Evolutionary conservation across 768 basidiomycete species (phyloP).

Genomic region (Trametes cubensis): DNA sequence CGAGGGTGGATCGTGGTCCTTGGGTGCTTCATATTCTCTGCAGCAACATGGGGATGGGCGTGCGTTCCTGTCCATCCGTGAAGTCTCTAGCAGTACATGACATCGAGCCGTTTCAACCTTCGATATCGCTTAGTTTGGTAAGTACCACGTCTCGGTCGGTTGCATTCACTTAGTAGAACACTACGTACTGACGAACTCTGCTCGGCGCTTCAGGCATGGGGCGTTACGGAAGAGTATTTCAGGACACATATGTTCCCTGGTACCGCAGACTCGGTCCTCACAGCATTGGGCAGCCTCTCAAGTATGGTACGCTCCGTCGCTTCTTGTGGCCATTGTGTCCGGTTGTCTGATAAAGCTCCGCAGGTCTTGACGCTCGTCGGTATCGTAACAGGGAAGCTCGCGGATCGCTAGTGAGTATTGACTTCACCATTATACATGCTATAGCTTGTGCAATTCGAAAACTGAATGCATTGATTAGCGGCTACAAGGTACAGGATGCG

Average conservation of each 20-base stretch:
- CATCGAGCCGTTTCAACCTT: not conserved
- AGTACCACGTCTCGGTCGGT: not conserved
- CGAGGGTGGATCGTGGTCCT: constrained; percentile 38
- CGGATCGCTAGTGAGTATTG: constrained; percentile 36
- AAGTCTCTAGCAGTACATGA: not conserved
- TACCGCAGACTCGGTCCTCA: constrained; percentile 21
- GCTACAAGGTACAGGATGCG: constrained; percentile 20
- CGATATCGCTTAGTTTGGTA: not conserved
- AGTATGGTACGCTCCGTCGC: constrained; percentile 24
- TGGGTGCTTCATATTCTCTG: constrained; percentile 35
- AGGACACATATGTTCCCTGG: constrained; percentile 31
- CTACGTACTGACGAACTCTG: not conserved
- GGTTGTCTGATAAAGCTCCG: not conserved
- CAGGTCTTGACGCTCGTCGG: constrained; percentile 34
- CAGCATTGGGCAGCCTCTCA: constrained; percentile 32
- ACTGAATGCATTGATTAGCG: constrained; percentile 9
- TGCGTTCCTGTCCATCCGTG: constrained; percentile 14
- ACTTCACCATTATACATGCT: not conserved
- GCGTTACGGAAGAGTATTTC: constrained; percentile 38
- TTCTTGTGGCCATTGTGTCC: not conserved
- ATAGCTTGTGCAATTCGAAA: too few relatives aligned
- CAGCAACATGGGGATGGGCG: constrained; percentile 32
- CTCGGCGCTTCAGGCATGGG: constrained; percentile 31
- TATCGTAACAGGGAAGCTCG: constrained; percentile 37
- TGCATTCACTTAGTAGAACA: too few relatives aligned